Conservation (phyloP, 1,139 yeast species). For the Saccharomyces hybrid region DNA sequence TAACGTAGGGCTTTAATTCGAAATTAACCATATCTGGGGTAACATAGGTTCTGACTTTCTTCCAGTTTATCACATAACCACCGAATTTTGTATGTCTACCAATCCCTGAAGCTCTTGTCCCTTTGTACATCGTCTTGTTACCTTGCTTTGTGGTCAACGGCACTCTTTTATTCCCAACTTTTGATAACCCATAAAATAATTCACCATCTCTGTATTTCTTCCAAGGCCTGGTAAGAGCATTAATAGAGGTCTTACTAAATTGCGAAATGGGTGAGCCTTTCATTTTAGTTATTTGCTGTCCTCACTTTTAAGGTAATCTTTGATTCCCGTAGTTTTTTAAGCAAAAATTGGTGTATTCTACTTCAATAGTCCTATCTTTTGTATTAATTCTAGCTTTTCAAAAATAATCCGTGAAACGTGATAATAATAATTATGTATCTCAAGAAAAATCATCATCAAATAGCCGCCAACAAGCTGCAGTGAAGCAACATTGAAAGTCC, state of each 20-base stretch:
- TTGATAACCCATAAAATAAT: slow-evolving; percentile 70
- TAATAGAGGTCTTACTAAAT: background rate
- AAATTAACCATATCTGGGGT: slow-evolving; percentile 52
- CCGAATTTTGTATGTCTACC: slow-evolving; percentile 76
- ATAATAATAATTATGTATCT: background rate
- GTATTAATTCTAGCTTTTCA: background rate
- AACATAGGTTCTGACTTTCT: slow-evolving; percentile 82
- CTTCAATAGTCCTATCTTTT: background rate
- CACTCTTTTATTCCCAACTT: slow-evolving; percentile 77
- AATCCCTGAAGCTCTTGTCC: slow-evolving; percentile 91
- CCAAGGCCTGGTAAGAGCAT: slow-evolving; percentile 74
- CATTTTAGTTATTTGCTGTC: background rate
- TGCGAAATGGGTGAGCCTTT: background rate
- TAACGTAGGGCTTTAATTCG: slow-evolving; percentile 67
- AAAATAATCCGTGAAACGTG: background rate
- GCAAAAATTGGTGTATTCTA: background rate
- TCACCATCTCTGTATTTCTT: slow-evolving; percentile 76
- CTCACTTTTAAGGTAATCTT: background rate
- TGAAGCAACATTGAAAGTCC: background rate
- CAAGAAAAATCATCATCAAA: background rate
- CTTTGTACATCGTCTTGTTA: slow-evolving; percentile 88
- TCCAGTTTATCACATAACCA: slow-evolving; percentile 71
- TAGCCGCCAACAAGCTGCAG: background rate
- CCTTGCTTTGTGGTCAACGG: slow-evolving; percentile 90
- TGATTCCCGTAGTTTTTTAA: background rate